Evolutionary conservation across 2,329 filamentous ascomycete species (phyloP), one percentile per base, ranked within the genome.

Genomic region (Ambrosiella beaveri): DNA sequence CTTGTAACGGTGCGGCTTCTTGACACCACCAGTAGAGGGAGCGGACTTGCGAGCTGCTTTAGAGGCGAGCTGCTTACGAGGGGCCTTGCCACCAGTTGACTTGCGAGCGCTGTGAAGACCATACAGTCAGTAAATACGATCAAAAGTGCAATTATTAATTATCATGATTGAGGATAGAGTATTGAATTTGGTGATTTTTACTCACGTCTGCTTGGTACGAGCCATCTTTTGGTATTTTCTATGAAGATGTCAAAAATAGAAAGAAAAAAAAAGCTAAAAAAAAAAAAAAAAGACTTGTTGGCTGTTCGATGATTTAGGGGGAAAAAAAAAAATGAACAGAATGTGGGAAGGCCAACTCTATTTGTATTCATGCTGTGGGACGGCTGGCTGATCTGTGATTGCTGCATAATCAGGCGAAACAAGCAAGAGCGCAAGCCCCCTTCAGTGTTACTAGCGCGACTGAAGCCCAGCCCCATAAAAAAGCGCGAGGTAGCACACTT

Each of bases 31-130:
- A 73, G 93, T 97, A 63, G 89, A 95, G 67, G 93, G 93, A 62
- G 93, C 91, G 68, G 85, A 89, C 85, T 98, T 98, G 79, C 93
- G 90, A 69, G 93, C 91, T 66, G 91, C 93, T 87, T 96, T 96
- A 80, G 90, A 95, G 68, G 91, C 91, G 70, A 97, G 89, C 83
- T 96, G 90, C 88, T 98, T 98, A 75, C 82, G 81, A 63, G 82
- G 82, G 66, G 82, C 82, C 78, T 86, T 85, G 79, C 82, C 82
- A 82, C 82, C 82, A 68, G 82, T 86, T 73, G 82, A 85, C 80
- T 95, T 84, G 71, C 81, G 79, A 68, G 80, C 80, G 67, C 62
- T 63, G 57, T 7, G 35, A 19, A 49, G 2, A 19, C 53, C 13
- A 49, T 19, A 37, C 11, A 3, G 44, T 56, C 19, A 61, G 58